Evolutionary conservation across 169 alveolate genomes (phyloP), one percentile per base, ranked within the genome.

Genomic region (Plasmodium gallinaceum): DNA sequence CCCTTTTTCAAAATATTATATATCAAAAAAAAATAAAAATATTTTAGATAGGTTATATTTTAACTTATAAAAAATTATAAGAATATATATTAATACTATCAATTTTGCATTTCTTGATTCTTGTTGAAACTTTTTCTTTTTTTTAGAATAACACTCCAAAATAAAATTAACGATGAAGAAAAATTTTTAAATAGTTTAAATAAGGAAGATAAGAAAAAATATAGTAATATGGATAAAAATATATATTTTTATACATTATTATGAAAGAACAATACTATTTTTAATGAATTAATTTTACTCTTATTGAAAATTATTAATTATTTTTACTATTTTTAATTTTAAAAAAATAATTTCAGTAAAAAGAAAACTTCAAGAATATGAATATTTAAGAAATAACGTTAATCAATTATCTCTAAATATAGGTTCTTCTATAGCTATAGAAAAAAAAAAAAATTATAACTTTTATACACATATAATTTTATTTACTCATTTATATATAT

Each of bases 1-100:
- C 43, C 78, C 89, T 65, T 64, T 76, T 39, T 76, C 89, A 37
- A 76, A 76, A 76, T 76, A 39, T 26, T 76, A 64, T 58, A 48
- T 76, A 10, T 76, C 76, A 26, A 46, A 58, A 58, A 65, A 70
- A 26, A 69, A 46, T 24, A 69, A 18, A 32, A 32, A 32, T 32
- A 32, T 32, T 32, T 32, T 32, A 4, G 4, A 32, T 32, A 32
- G 39, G 39, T 32, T 32, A 32, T 32, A 32, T 32, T 32, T 32
- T 1, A 4, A 32, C 4, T 2, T 32, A 32, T 32, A 32, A 32
- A 32, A 32, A 32, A 32, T 32, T 32, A 32, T 32, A 32, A 2
- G 39, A 32, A 32, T 32, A 32, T 32, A 32, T 32, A 32, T 32
- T 32, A 32, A 32, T 12, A n/a, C 18, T 54, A 16, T 16, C n/a